A percentile compares a stretch with the other conserved stretches of the same genome.
Conservation (phyloP, 108 stramenopile species). For the Discostella pseudostelligera region DNA sequence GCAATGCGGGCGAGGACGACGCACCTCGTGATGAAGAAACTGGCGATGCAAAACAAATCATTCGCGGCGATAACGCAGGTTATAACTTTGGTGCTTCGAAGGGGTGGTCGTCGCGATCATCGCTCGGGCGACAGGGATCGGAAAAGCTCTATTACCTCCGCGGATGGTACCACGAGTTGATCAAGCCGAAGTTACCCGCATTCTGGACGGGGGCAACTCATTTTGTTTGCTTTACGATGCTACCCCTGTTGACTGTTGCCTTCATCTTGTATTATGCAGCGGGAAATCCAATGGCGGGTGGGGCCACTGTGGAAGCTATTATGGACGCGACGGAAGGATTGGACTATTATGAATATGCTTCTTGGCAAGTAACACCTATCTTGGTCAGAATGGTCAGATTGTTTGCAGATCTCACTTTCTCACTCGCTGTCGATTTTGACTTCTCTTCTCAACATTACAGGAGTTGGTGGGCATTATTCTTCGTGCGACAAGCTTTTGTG, state of each 20-base stretch:
- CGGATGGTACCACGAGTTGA: constrained; percentile 37
- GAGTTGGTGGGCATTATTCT: constrained; percentile 45
- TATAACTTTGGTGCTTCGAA: background rate
- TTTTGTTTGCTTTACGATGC: constrained; percentile 20
- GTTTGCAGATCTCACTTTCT: background rate
- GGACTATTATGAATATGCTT: constrained; percentile 8
- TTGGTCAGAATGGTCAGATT: background rate
- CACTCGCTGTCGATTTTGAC: background rate
- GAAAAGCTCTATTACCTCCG: constrained; percentile 12
- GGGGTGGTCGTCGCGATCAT: constrained; percentile 4
- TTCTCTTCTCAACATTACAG: background rate
- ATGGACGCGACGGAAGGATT: constrained; percentile 2
- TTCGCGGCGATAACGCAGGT: background rate
- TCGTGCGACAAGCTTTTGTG: constrained; percentile 34
- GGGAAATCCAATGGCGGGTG: constrained; percentile 42
- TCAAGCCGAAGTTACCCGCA: constrained; percentile 29
- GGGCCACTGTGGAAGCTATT: background rate
- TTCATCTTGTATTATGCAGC: constrained; percentile 40
- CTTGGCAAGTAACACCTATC: constrained; percentile 1
- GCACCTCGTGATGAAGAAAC: constrained; percentile 32
- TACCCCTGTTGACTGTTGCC: constrained; percentile 32
- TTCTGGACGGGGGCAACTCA: constrained; percentile 23
- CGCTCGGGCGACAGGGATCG: background rate
- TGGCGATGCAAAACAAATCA: constrained; percentile 12
- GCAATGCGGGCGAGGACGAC: constrained; percentile 5